Percentiles rank a stretch among this genome's conserved stretches.
Conservation (phyloP, 805 yeast species). For the Spathaspora arborariae region DNA sequence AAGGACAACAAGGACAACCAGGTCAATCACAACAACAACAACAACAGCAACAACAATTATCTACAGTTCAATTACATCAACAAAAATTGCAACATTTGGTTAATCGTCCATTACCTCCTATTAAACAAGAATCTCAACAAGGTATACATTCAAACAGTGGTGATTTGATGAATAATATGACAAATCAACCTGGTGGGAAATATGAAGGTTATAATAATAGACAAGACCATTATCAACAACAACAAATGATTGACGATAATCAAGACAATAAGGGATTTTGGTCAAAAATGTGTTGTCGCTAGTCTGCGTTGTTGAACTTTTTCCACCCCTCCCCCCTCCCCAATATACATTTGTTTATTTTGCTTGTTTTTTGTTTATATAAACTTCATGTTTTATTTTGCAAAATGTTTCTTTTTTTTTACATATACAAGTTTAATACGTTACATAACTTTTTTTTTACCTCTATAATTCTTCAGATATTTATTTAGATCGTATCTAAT, state of each 20-base stretch:
- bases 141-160: slow-evolving; percentile 5
- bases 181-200: slow-evolving; percentile 17
- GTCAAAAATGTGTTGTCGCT: slow-evolving; percentile 42
- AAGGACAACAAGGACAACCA: slow-evolving; percentile 14
- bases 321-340: neutral
- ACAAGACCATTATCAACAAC: slow-evolving; percentile 36
- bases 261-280: slow-evolving; percentile 40
- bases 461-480: neutral
- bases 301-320: slow-evolving; percentile 2
- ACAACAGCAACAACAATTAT: slow-evolving; percentile 29
- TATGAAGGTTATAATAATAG: slow-evolving; percentile 12
- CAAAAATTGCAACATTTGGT: slow-evolving; percentile 47
- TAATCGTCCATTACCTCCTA: slow-evolving; percentile 46
- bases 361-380: neutral
- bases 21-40: slow-evolving; percentile 13
- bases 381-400: neutral
- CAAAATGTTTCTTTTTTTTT: neutral
- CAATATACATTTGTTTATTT: too few relatives aligned
- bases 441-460: neutral
- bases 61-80: slow-evolving; percentile 47
- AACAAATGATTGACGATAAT: slow-evolving; percentile 27
- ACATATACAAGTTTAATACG: neutral
- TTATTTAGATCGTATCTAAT: neutral
- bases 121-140: slow-evolving; percentile 37
- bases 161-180: slow-evolving; percentile 12